Evolutionary conservation across 2,329 filamentous ascomycete genomes (phyloP), one percentile per base, ranked within the genome.

Genomic region (Talaromyces sp.): DNA sequence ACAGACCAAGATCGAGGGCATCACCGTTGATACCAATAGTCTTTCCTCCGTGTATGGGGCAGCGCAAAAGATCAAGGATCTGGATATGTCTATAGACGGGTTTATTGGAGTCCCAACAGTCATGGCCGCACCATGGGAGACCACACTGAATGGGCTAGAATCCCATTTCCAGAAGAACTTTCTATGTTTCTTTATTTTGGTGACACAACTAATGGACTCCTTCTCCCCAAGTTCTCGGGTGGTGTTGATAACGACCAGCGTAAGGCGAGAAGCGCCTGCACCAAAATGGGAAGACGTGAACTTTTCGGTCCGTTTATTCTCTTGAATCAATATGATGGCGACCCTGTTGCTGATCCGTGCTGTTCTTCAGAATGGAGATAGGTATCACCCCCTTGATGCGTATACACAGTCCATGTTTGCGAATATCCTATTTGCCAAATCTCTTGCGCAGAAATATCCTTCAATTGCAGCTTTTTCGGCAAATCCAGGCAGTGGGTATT

Each of bases 381-480:
- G 37, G 1, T 68, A 68, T 52, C 60, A 66, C 32, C 47, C 56
- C 19, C 46, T 67, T 2, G 63, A 67, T 50, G 65, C 53, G 8
- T 67, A 62, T 44, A 56, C 62, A 4, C 62, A 62, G 32, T 65
- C 65, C 3, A 67, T 62, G 62, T 58, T 65, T 42, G 65, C 65
- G 22, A 65, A 67, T 47, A 56, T 68, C 40, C 40, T 61, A 42
- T 61, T 67, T 29, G 46, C 51, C 27, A 66, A 66, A 48, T 56
- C 49, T 20, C 39, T 68, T 19, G 62, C 64, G 13, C 49, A 49
- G 13, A 41, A 35, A n/a, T 50, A 44, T 29, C 36, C 45, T 27
- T 58, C 52, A 1, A 60, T 65, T 24, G 29, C 36, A 17, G 59
- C 62, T 0, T 68, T 67, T 45, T 61, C 64, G 19, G 62, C 60